Conservation (phyloP, 768 basidiomycete genomes). For the Phanerochaete carnosa region DNA sequence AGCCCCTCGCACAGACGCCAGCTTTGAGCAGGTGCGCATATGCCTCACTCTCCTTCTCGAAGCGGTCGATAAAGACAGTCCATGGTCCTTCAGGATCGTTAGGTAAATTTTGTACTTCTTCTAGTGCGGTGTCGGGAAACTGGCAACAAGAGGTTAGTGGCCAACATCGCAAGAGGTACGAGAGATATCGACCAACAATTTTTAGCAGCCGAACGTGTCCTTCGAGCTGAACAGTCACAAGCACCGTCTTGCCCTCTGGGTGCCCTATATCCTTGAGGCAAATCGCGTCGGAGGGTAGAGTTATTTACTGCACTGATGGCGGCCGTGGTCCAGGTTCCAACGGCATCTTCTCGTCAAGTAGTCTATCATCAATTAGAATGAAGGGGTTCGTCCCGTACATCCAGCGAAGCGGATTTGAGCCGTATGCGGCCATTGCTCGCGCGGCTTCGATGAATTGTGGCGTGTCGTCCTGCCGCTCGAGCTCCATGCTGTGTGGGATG, state of each 20-base stretch:
- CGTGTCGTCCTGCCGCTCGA: neutral
- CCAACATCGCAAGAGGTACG: neutral
- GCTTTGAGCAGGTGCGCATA: constrained; percentile 14
- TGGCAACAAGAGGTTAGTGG: neutral
- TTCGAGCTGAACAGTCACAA: neutral
- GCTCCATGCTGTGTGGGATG: neutral
- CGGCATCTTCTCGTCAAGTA: too few relatives aligned
- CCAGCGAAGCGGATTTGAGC: too few relatives aligned
- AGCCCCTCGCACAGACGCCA: constrained; percentile 9
- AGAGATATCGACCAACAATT: too few relatives aligned
- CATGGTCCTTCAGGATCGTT: neutral
- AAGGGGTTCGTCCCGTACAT: too few relatives aligned
- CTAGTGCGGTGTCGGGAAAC: neutral
- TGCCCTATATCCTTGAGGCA: too few relatives aligned
- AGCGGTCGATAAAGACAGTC: neutral
- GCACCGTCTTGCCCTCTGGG: neutral
- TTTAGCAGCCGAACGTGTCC: neutral
- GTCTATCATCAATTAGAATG: too few relatives aligned
- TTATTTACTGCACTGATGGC: too few relatives aligned
- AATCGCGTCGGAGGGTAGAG: too few relatives aligned
- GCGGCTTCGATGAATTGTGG: neutral
- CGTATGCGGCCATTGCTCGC: neutral
- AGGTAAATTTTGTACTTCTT: neutral
- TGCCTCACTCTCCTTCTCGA: constrained; percentile 5
- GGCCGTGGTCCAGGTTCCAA: too few relatives aligned